Base-by-base conservation (phyloP, 2,329 filamentous ascomycete genomes). In the Pezicula radicicola region DNA sequence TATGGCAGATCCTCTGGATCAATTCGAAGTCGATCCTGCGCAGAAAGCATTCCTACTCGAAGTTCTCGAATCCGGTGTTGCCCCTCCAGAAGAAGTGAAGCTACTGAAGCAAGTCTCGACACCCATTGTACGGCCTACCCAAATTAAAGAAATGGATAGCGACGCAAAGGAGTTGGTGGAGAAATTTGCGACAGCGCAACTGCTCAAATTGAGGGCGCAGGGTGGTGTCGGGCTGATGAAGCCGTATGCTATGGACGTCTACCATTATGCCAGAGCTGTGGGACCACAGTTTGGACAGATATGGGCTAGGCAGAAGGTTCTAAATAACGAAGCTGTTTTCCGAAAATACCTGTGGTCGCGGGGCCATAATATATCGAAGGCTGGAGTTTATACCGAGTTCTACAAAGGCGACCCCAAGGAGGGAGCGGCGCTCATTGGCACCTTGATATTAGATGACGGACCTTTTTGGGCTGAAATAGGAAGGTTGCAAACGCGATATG, bases 211-310 rank as follows among this genome's bases (percentile, higher is more conserved):
- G 25, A 25, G n/a, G 27, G 19, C 8, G n/a, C 42, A 45, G 27
- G 27, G 27, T 45, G 42, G 42, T 28, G 21, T 15, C 12, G 19
- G 16, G 9, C 25, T 15, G n/a, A 45, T 25, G 21, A 45, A 30
- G 27, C 21, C 12, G 42, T 45, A 45, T 28, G 42, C 42, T 10
- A 45, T 45, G 42, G 47, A 49, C 16, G 37, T 49, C 18, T 49
- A 49, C 25, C 37, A 49, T 2, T 49, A 49, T 33, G 18, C 47
- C 4, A 15, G 47, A 33, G 39, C 36, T 16, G 47, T 42, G 18
- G 47, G 47, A 13, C 42, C 42, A 28, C 42, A 30, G 2, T 45
- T 45, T 45, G 42, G 42, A 45, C 21, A 16, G 15, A 45, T 45
- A 28, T 45, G 42, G 42, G 42, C 42, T 8, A 27, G 27, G 27